Evolutionary conservation across 805 yeast genomes (phyloP).

Genomic region (Zygosaccharomyces lentus): DNA sequence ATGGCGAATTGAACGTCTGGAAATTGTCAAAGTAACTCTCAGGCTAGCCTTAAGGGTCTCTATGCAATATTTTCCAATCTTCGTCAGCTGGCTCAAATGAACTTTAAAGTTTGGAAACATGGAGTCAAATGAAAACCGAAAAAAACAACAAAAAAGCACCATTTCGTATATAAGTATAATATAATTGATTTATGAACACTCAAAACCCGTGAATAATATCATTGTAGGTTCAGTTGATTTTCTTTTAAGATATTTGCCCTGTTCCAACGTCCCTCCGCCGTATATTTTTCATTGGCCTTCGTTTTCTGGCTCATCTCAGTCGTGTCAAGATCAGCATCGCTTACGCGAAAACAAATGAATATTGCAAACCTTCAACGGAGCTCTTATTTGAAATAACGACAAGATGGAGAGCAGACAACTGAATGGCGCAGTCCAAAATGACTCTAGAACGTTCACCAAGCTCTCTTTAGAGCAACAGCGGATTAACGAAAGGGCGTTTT

Average conservation of each 20-base stretch:
- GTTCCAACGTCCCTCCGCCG: background rate
- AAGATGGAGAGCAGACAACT: conserved; percentile 7
- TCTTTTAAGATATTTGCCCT: too few species aligned
- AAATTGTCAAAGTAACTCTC: background rate
- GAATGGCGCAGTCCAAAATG: conserved; percentile 16
- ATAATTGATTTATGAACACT: background rate
- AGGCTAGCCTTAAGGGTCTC: background rate
- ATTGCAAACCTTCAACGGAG: background rate
- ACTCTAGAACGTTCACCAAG: conserved; percentile 17
- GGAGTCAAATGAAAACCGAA: background rate
- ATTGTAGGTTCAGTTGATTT: background rate
- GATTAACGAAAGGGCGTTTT: conserved; percentile 31
- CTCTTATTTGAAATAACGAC: background rate
- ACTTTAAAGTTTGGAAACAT: background rate
- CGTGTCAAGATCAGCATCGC: background rate
- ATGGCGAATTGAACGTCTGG: conserved; percentile 8
- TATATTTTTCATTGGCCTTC: background rate
- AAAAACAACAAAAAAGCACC: background rate
- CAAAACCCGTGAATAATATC: background rate
- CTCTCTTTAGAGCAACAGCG: conserved; percentile 21
- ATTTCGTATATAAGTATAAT: background rate
- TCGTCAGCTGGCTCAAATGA: background rate
- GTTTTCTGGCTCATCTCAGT: background rate
- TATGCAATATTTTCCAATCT: background rate
- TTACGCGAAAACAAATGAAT: conserved; percentile 11